Evolutionary conservation across 306 rosid species (phyloP).

Genomic region (Acacia crassicarpa): DNA sequence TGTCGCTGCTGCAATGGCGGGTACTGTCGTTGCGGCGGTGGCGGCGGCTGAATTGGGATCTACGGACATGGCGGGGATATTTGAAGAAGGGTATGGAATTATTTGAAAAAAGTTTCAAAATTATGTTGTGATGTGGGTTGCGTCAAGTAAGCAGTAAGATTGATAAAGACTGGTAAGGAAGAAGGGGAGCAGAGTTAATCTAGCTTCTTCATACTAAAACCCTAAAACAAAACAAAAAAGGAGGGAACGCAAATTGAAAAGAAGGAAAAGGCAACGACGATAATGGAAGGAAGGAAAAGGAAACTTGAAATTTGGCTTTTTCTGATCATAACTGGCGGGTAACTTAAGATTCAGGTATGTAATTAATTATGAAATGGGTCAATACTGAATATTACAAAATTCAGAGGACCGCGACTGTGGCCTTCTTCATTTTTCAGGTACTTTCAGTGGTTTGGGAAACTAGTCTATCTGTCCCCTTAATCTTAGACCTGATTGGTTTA

Average conservation of each 20-base stretch:
- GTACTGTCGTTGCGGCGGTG: constrained; percentile 9
- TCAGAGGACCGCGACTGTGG: too few relatives aligned
- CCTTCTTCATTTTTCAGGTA: too few relatives aligned
- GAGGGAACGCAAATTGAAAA: constrained; percentile 15
- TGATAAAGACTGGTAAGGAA: not conserved
- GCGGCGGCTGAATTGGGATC: constrained; percentile 32
- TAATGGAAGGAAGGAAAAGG: not conserved
- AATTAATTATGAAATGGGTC: not conserved
- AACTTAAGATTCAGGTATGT: not conserved
- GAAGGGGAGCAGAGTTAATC: not conserved
- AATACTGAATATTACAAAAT: too few relatives aligned
- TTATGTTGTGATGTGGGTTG: not conserved
- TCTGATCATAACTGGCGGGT: not conserved
- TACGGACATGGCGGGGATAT: constrained; percentile 23
- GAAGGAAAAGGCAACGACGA: not conserved
- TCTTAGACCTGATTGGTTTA: too few relatives aligned
- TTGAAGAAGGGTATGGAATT: not conserved
- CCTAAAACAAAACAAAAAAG: not conserved
- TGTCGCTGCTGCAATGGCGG: constrained; percentile 7
- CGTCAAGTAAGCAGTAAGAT: not conserved
- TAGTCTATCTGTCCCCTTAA: too few relatives aligned
- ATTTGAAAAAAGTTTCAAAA: not conserved
- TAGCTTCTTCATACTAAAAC: not conserved
- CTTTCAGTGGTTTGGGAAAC: too few relatives aligned
- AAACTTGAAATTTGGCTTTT: not conserved